These are phyloP conservation scores for Capsella bursapastoris DNA, from an alignment of 345 rosid species.

Conservation along the genomic window DNA sequence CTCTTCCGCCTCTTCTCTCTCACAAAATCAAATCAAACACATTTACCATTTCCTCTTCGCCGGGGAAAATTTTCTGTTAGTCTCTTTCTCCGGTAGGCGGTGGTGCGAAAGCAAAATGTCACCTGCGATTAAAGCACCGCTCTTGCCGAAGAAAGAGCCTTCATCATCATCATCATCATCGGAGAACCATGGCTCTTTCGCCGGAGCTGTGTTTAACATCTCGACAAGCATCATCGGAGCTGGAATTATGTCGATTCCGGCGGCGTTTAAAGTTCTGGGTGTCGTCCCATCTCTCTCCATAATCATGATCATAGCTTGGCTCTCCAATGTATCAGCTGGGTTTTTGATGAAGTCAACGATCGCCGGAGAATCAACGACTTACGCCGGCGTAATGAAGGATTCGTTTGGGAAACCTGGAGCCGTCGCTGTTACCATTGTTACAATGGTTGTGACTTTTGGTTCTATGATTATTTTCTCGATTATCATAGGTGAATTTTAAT, in stretches of 20 bases:
- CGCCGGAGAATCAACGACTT: conserved; percentile 64
- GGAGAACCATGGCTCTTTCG: conserved; percentile 52
- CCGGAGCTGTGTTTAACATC: conserved; percentile 89
- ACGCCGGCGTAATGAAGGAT: conserved; percentile 85
- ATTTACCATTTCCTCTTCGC: conserved; percentile 6
- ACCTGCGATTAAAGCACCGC: conserved; percentile 52
- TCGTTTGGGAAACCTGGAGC: conserved; percentile 77
- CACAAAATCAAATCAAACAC: not conserved
- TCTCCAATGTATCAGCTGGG: conserved; percentile 72
- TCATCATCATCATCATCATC: conserved; percentile 13
- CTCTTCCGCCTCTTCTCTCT: not conserved
- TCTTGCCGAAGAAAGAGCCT: conserved; percentile 52
- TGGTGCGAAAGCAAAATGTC: conserved; percentile 46
- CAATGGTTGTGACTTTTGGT: conserved; percentile 79
- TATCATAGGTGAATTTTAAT: conserved; percentile 61
- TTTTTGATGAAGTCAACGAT: conserved; percentile 67
- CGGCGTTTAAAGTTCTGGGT: conserved; percentile 80
- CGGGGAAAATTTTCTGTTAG: not conserved
- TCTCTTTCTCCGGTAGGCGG: conserved; percentile 8
- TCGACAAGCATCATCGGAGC: conserved; percentile 87
- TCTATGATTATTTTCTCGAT: conserved; percentile 74
- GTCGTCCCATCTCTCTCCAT: conserved; percentile 71
- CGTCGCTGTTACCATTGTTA: conserved; percentile 56
- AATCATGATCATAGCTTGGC: conserved; percentile 65
- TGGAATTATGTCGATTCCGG: conserved; percentile 94